Conservation (phyloP, 2,329 filamentous ascomycete species). For the Sordariomycetes sp. region DNA sequence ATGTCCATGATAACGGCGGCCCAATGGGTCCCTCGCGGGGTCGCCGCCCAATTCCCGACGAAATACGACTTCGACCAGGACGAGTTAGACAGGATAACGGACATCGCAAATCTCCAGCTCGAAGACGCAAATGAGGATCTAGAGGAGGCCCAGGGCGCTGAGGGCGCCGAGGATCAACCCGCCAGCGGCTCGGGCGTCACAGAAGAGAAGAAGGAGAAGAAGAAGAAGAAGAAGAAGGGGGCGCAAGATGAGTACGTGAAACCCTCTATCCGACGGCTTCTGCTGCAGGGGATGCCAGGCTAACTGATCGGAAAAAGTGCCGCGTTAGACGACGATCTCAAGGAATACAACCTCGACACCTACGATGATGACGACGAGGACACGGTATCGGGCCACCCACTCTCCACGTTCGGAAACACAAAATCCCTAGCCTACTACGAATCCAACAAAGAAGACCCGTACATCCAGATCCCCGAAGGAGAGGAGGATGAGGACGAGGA, state of each 20-base stretch:
- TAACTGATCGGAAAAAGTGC: not conserved
- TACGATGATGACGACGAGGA: slow-evolving; percentile 68
- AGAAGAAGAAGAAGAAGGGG: slow-evolving; percentile 16
- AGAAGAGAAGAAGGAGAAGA: slow-evolving; percentile 15
- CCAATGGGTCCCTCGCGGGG: slow-evolving; percentile 66
- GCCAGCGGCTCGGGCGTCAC: not conserved
- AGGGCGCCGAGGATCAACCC: slow-evolving; percentile 10
- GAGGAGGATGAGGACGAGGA: slow-evolving; percentile 73
- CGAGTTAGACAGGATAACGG: slow-evolving; percentile 66
- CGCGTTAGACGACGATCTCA: slow-evolving; percentile 65
- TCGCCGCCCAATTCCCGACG: slow-evolving; percentile 63
- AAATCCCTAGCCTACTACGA: slow-evolving; percentile 91
- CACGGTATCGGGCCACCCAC: slow-evolving; percentile 49
- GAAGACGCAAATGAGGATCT: slow-evolving; percentile 88
- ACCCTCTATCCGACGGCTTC: not conserved
- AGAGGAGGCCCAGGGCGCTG: slow-evolving; percentile 51
- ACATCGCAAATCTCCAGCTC: slow-evolving; percentile 66
- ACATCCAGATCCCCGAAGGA: slow-evolving; percentile 74
- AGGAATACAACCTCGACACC: slow-evolving; percentile 91
- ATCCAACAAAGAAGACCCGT: slow-evolving; percentile 89
- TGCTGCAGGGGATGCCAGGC: not conserved
- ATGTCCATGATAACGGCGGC: slow-evolving; percentile 72
- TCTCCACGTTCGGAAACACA: slow-evolving; percentile 92
- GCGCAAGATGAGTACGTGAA: slow-evolving; percentile 17
- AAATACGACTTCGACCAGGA: slow-evolving; percentile 68